Evolutionary conservation across 1,284 basidiomycete species (phyloP).

Genomic region (Moesziomyces sp.): DNA sequence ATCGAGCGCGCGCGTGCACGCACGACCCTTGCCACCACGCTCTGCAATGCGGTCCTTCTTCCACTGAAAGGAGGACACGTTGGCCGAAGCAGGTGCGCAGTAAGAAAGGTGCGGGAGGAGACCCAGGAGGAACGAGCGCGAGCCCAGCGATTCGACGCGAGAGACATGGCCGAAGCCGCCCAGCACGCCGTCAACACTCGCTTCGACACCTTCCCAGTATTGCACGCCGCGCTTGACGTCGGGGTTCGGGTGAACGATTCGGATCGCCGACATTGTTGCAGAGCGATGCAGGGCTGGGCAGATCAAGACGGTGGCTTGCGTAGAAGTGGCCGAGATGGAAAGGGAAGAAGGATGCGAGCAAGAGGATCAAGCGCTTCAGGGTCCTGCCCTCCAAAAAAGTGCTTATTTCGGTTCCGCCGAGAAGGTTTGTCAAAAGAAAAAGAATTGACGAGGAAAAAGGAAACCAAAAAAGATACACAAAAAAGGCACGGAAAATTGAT

Average conservation of each 20-base stretch:
- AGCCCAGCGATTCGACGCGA: slow-evolving; percentile 64
- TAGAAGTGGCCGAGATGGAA: neutral
- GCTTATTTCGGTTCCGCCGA: too few species aligned
- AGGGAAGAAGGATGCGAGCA: neutral
- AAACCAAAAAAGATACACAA: neutral
- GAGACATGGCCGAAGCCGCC: slow-evolving; percentile 65
- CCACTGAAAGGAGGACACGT: slow-evolving; percentile 52
- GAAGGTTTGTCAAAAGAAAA: neutral
- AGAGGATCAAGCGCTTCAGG: neutral
- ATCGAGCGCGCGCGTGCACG: slow-evolving; percentile 61
- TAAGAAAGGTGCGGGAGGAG: slow-evolving; percentile 59
- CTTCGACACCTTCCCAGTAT: slow-evolving; percentile 65
- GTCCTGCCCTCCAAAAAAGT: too few species aligned
- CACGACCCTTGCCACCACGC: slow-evolving; percentile 55
- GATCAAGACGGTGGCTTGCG: neutral
- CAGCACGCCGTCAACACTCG: slow-evolving; percentile 65
- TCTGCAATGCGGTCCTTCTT: slow-evolving; percentile 42
- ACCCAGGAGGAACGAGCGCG: slow-evolving; percentile 61
- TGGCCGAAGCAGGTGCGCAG: slow-evolving; percentile 55
- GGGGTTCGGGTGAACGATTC: slow-evolving; percentile 57
- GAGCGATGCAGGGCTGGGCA: neutral
- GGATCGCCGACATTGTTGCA: slow-evolving; percentile 36
- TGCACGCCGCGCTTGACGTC: slow-evolving; percentile 62
- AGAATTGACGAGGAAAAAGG: neutral
- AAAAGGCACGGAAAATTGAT: neutral